Base-by-base conservation (phyloP, 1,284 basidiomycete species). In the Mycocalia duriaeana region DNA sequence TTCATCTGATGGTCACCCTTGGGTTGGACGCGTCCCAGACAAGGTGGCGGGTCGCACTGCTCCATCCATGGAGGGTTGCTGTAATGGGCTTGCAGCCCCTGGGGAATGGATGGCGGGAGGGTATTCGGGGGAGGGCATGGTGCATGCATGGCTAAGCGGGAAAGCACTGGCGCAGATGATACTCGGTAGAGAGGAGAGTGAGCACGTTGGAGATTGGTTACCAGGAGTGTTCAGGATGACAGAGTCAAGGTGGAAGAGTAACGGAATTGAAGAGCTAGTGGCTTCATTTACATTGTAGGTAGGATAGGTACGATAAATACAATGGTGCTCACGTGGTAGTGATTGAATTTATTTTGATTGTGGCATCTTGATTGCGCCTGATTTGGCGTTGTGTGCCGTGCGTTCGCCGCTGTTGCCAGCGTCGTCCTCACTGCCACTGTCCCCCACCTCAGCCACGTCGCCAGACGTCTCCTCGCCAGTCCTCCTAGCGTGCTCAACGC, bases 101-200 rank as follows among this genome's bases (percentile, higher is more conserved):
- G 76, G 75, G n/a, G 77, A 77, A 53, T 77, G 76, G 77, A 65
- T 77, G 19, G 55, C 70, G 3, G 79, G 75, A n/a, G 81, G 79
- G 1, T 83, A 81, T 54, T 67, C 71, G 3, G 81, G 81, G 0
- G 81, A 84, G 52, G 81, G 82, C 1, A 84, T 84, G 81, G 75
- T 75, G 2, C 73, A 81, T 53, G 81, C 79, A 1, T 82, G 79
- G 77, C 56, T 79, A 56, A 75, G 76, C 50, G 72, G 74, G 2
- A 71, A 72, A 50, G 81, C 78, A 3, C 57, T 84, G 42, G 81
- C 79, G 9, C 57, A 69, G 49, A 82, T 82, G 79, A 61, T 83
- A 3, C 62, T 80, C 3, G 71, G 66, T 4, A 52, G 60, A 5
- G 63, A 62, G 16, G 19, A 26, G 24, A 50, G 8, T 63, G 60